These are phyloP conservation scores for Ophiostoma sp. DNA, from an alignment of 2,329 filamentous ascomycete genomes.

Conservation along the genomic window DNA sequence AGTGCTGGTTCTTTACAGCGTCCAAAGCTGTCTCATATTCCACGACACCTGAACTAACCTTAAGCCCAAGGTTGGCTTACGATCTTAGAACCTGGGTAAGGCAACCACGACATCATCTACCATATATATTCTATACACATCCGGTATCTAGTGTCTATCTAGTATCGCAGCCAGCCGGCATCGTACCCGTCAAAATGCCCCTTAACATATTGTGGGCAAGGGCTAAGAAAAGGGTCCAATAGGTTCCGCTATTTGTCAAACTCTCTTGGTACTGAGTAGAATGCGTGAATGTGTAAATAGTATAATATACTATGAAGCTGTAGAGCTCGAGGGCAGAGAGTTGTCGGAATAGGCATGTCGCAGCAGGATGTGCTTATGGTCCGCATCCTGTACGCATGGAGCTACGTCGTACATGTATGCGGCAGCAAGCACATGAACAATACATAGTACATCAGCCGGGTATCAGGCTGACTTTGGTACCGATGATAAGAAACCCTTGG, in stretches of 20 bases:
- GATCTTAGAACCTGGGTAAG: background rate
- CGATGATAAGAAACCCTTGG: background rate
- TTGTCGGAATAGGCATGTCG: slow-evolving; percentile 5
- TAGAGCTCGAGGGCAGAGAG: background rate
- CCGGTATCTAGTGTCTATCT: background rate
- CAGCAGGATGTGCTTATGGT: background rate
- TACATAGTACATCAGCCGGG: background rate
- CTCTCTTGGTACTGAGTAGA: background rate
- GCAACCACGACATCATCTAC: background rate
- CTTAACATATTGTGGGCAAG: background rate
- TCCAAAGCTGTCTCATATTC: background rate
- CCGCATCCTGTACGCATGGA: background rate
- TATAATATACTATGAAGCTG: background rate
- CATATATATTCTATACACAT: background rate
- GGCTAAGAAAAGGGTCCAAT: background rate
- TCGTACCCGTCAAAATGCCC: background rate
- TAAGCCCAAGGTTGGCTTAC: background rate
- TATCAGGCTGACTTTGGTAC: background rate
- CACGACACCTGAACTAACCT: background rate
- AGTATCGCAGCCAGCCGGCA: background rate
- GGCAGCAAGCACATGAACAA: background rate
- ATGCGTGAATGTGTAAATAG: too few relatives aligned
- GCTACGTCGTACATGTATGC: background rate
- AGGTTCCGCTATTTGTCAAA: background rate
- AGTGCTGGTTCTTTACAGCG: background rate